Base-by-base conservation (phyloP, 306 rosid genomes). In the Arachis hypogaea region DNA sequence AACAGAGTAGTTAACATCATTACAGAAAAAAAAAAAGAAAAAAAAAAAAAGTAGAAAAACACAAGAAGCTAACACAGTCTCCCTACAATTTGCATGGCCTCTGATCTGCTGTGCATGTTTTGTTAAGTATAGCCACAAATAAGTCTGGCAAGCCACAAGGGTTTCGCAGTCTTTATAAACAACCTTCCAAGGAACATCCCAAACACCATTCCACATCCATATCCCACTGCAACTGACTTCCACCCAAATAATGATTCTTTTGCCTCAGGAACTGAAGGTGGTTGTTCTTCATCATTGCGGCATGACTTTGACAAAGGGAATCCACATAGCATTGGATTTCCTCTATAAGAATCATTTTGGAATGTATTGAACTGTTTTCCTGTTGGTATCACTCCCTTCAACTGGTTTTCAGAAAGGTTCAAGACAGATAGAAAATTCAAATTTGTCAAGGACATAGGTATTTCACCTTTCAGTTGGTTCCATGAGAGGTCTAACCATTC, bases 401-500 rank as follows among this genome's bases (percentile, higher is more conserved):
- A 46, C 2, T 61, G 38, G 59, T 84, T 81, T 9, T 66, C 33
- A 2, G 80, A 81, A 33, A 84, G 78, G 38, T 78, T 79, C 62
- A 83, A 47, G 5, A 16, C 0, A 0, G 59, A 38, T 2, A 82
- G 79, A 9, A 38, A 81, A 9, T 43, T 74, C 47, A 86, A 41
- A 66, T 28, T 68, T 12, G 58, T 45, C 71, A 86, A 58, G 64
- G 66, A 42, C 54, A 2, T 0, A 0, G 88, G 86, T 69, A 82
- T 77, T 2, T 73, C 22, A 0, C 85, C 83, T 0, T 0, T 7
- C 3, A 84, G 67, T 1, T 54, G 10, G 36, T 84, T 86, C 54
- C 72, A 51, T 7, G 86, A 85, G 16, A 87, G 78, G 36, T 80
- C 87, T 36, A 87, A 64, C 77, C 76, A 62, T 38, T 88, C 82